Conservation (phyloP, 1,284 basidiomycete species). For the Ustilago shanxiensis region DNA sequence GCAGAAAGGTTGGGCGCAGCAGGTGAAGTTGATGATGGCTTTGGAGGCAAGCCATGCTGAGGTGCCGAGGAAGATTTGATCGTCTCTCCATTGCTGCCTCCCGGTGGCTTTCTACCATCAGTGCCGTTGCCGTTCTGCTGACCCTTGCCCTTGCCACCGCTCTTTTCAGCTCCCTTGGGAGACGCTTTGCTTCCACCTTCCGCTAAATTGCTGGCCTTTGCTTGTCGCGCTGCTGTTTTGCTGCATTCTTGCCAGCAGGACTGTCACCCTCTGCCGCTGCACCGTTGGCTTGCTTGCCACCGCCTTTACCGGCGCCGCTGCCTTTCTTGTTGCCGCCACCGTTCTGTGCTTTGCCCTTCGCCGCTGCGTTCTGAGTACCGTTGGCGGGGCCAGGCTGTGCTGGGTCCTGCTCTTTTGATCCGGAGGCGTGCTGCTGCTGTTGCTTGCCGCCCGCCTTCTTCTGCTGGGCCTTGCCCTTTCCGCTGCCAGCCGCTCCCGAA, state of each 20-base stretch:
- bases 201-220: neutral
- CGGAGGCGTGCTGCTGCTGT: conserved; percentile 19
- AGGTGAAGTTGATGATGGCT: conserved; percentile 16
- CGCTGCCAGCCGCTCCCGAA: conserved; percentile 8
- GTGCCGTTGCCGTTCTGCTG: neutral
- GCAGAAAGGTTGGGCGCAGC: conserved; percentile 24
- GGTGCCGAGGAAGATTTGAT: neutral
- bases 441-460: conserved; percentile 27
- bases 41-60: conserved; percentile 20
- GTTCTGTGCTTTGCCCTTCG: conserved; percentile 22
- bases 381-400: neutral
- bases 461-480: conserved; percentile 30
- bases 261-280: neutral
- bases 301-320: neutral
- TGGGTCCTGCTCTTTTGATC: conserved; percentile 9
- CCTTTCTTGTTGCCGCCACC: conserved; percentile 28
- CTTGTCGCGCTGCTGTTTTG: conserved; percentile 1
- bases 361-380: conserved; percentile 6
- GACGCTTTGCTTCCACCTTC: conserved; percentile 13
- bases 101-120: neutral
- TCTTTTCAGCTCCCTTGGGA: conserved; percentile 12
- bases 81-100: neutral
- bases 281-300: conserved; percentile 24
- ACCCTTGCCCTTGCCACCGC: conserved; percentile 4
- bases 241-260: neutral